Conservation (phyloP, 345 rosid genomes). For the Brassica cretica region DNA sequence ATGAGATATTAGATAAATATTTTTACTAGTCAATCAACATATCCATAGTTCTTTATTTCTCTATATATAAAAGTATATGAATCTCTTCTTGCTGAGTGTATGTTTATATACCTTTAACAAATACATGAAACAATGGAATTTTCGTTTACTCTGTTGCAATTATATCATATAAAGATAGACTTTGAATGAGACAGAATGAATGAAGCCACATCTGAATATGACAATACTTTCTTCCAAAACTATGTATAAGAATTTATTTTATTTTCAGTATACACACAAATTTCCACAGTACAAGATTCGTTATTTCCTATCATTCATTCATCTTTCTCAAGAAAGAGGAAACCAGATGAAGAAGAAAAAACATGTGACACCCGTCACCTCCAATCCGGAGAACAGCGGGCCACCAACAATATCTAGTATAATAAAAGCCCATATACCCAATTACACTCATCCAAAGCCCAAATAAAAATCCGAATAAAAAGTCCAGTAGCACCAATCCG, state of each 20-base stretch:
- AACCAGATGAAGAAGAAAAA: neutral
- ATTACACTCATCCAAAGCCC: too few relatives aligned
- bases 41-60: neutral
- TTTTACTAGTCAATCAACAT: too few relatives aligned
- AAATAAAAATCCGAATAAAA: too few relatives aligned
- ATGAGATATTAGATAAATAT: too few relatives aligned
- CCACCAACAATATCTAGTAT: too few relatives aligned
- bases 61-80: neutral
- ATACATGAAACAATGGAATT: neutral
- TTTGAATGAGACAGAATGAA: slow-evolving; percentile 26
- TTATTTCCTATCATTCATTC: neutral
- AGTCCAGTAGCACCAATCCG: too few relatives aligned
- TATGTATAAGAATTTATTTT: slow-evolving; percentile 11
- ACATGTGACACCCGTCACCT: too few relatives aligned
- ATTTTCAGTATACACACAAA: slow-evolving; percentile 17
- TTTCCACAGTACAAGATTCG: slow-evolving; percentile 1
- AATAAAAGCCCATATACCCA: too few relatives aligned
- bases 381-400: too few relatives aligned
- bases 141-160: slow-evolving; percentile 8
- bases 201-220: slow-evolving; percentile 25
- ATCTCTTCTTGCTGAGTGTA: slow-evolving; percentile 19
- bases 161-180: neutral
- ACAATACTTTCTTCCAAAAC: slow-evolving; percentile 9
- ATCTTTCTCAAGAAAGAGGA: slow-evolving; percentile 4
- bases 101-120: slow-evolving; percentile 19